Evolutionary conservation across 1,284 basidiomycete species (phyloP), one percentile per base, ranked within the genome.

Genomic region (Fomitopsis schrenkii): DNA sequence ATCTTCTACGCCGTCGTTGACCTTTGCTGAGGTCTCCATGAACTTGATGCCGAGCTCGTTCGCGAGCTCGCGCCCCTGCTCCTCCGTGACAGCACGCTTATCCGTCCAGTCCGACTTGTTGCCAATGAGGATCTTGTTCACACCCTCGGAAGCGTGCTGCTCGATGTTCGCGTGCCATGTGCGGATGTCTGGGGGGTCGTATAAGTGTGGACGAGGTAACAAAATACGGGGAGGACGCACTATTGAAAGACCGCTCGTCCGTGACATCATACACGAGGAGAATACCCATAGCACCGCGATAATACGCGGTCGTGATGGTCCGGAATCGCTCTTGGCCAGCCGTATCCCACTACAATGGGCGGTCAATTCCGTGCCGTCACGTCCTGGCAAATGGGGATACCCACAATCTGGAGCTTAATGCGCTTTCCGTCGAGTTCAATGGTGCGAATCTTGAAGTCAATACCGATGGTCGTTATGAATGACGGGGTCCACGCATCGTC

Each of bases 51-150:
- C 96, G 55, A 99, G 83, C 73, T 97, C 94, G 58, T 88, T 80
- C 14, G 95, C 95, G 38, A 97, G 83, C 67, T 90, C 87, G 56
- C 84, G 85, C 55, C 91, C 91, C 75, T 94, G 91, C 70, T 94
- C 90, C 71, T 90, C 88, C 1, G 93, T 90, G 59, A 99, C 93
- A 26, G 88, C 93, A 68, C 93, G 90, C 82, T 98, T 98, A 78
- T 98, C 97, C 60, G 90, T 88, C 95, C 96, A 98, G 77, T 99
- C 97, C 62, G 93, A 97, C 80, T 99, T 99, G 83, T 99, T 99
- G 57, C 97, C 97, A 65, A 99, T 93, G 60, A 99, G 88, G 65
- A 99, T 95, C 87, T 98, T 99, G 86, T 98, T 98, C 64, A 99
- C 97, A 41, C 95, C 96, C 70, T 98, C 94, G 5, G 95, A 97